A percentile compares a stretch with the other conserved stretches of the same genome.
Conservation (phyloP, 1,139 yeast genomes). For the Diutina mesorugosa region DNA sequence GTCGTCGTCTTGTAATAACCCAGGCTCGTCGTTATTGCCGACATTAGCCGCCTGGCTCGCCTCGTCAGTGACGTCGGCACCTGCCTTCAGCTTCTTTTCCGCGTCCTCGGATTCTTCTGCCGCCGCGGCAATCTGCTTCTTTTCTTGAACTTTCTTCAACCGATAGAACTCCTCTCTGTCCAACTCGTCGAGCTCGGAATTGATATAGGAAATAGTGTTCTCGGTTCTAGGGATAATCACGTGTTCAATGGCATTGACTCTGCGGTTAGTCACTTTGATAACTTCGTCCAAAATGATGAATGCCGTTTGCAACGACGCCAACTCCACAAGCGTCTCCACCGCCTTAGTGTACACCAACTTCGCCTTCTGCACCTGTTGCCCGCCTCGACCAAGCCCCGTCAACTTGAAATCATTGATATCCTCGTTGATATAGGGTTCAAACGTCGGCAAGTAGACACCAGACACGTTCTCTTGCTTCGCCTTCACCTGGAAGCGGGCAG, state of each 20-base stretch:
- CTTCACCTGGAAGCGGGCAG: slow-evolving; percentile 79
- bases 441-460: slow-evolving; percentile 90
- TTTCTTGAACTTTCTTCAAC: slow-evolving; percentile 91
- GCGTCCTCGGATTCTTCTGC: slow-evolving; percentile 42
- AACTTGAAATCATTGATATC: slow-evolving; percentile 84
- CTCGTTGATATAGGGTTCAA: slow-evolving; percentile 74
- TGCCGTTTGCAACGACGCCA: slow-evolving; percentile 92
- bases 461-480: slow-evolving; percentile 94
- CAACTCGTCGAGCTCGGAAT: slow-evolving; percentile 91
- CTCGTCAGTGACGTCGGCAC: neutral
- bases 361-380: slow-evolving; percentile 95
- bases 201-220: slow-evolving; percentile 84
- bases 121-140: slow-evolving; percentile 74
- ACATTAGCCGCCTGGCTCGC: neutral
- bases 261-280: slow-evolving; percentile 91
- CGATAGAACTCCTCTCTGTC: slow-evolving; percentile 97
- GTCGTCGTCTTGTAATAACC: neutral
- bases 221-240: slow-evolving; percentile 96
- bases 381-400: slow-evolving; percentile 97
- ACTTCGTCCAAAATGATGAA: slow-evolving; percentile 94
- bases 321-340: slow-evolving; percentile 88
- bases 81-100: neutral
- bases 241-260: slow-evolving; percentile 98
- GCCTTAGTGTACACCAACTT: slow-evolving; percentile 88
- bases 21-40: neutral